phyloP scores from a whole-genome alignment of 441 rosid species.

The Gossypium davidsonii region DNA sequence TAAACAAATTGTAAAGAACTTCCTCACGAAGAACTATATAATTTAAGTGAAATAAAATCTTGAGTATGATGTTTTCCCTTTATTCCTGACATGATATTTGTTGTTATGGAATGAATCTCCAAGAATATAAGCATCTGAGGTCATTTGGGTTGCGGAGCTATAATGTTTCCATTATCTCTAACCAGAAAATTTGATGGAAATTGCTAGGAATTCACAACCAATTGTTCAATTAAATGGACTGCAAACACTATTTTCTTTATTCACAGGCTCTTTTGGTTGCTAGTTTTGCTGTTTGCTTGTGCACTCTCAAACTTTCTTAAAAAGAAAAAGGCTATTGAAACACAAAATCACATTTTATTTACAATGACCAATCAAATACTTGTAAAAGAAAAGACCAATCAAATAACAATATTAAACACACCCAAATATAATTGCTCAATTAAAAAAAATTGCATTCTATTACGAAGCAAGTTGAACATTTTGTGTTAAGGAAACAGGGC shows the following conservation, averaged over 20 bases:
- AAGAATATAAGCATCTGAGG: neutral
- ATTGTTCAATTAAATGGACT: neutral
- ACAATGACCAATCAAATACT: neutral
- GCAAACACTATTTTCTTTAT: neutral
- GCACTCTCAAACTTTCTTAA: neutral
- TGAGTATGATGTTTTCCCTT: neutral
- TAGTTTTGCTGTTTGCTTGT: neutral
- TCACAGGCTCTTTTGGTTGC: neutral
- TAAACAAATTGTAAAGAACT: neutral
- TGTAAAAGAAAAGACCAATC: neutral
- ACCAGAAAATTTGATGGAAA: neutral
- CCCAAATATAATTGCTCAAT: neutral
- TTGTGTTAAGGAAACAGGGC: neutral
- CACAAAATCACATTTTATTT: neutral
- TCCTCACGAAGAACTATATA: neutral
- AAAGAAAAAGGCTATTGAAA: neutral
- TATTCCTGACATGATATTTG: neutral
- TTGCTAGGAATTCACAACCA: slow-evolving; percentile 5
- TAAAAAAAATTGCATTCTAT: neutral
- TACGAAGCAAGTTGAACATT: neutral
- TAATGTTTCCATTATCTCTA: slow-evolving; percentile 2
- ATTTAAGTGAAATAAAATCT: neutral
- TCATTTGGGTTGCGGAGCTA: neutral
- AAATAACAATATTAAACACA: neutral
- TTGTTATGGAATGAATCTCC: neutral